Base-by-base conservation (phyloP, 2,329 filamentous ascomycete species). In the Fusarium sublunatum region DNA sequence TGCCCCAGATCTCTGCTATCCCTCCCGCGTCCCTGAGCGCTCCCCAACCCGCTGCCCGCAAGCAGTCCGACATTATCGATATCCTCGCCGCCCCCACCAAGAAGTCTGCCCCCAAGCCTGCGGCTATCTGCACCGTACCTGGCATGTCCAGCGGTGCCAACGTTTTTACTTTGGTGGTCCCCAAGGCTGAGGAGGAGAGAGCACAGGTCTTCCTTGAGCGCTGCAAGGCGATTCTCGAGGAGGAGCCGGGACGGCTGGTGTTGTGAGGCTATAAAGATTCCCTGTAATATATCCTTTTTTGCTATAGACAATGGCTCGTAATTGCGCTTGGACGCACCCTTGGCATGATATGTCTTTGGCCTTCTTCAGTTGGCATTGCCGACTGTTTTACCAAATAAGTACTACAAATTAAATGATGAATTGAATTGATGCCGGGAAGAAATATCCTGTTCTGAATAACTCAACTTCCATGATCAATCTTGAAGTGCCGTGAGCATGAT, bases 201-300 rank as follows among this genome's bases (percentile, higher is more conserved):
- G 95, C 92, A 12, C 83, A 86, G 72, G 83, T 89, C 10, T 99
- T 97, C 79, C 77, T 99, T 64, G 90, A 94, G 78, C 87, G 92
- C 69, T 86, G 97, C 73, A 97, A 97, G 86, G 79, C 83, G 41
- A 88, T 94, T 25, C 77, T 99, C 68, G 92, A 96, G 78, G 83
- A 86, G 65, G 90, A 95, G 77, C 92, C 92, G 12, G 91, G 88
- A 31, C 84, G 88, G 70, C 78, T 96, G 72, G 86, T 96, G 43
- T 72, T 88, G 74, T 88, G 76, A 82, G 51, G 19, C 41, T 57
- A 57, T 46, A 55, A 64, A 66, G 55, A 56, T 69, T 67, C 60
- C 57, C 60, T 74, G 74, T 75, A 75, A 70, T 67, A 70, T 74
- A 74, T 64, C 68, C 58, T 53, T 64, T 65, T 61, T 45, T 58